These are phyloP conservation scores for Echium plantagineum DNA, from an alignment of 257 asterid genomes.

Conservation along the genomic window DNA sequence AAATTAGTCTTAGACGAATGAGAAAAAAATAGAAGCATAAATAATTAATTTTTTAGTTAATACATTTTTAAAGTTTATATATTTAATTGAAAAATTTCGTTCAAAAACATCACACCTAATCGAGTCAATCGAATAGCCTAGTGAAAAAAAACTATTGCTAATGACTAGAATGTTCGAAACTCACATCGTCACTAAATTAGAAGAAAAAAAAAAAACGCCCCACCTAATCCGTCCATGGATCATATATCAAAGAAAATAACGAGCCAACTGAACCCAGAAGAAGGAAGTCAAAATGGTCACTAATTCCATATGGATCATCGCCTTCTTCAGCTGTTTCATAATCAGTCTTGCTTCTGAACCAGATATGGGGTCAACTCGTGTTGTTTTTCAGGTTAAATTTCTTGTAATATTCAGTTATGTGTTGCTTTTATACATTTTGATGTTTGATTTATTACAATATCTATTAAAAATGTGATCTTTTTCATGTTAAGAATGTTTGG, in stretches of 20 bases:
- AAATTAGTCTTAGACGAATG: no score
- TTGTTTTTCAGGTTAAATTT: slow-evolving; percentile 24
- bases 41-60: no score
- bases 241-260: not conserved
- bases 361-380: slow-evolving; percentile 22
- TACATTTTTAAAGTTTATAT: no score
- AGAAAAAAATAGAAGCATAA: no score
- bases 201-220: no score
- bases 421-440: no score
- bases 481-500: not conserved
- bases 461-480: not conserved
- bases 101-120: no score
- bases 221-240: not conserved
- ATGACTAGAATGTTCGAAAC: no score
- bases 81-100: no score
- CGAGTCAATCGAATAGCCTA: no score
- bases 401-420: not conserved
- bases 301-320: not conserved
- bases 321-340: slow-evolving; percentile 1
- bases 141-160: no score
- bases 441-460: not conserved
- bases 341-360: slow-evolving; percentile 19
- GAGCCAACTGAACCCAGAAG: slow-evolving; percentile 16
- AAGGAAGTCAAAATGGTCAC: slow-evolving; percentile 6
- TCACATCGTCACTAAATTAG: no score